Base-by-base conservation (phyloP, 1,284 basidiomycete species). In the Schizopora paradoxa region DNA sequence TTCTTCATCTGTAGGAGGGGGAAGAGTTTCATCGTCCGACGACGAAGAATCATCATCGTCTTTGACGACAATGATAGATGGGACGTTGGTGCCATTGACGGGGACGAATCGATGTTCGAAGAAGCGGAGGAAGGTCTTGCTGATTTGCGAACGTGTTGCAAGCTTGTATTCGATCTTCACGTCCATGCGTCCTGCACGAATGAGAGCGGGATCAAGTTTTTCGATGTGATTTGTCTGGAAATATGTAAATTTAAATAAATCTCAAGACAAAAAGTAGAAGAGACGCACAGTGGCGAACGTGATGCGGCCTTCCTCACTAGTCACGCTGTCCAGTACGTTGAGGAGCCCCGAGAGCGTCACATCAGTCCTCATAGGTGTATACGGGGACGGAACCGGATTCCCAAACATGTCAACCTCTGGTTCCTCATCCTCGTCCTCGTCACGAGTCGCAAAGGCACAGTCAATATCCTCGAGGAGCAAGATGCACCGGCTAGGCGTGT, bases 401-500 rank as follows among this genome's bases (percentile, higher is more conserved):
- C 37, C 31, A 28, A 38, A 35, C 21, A 31, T 22, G 25, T 51
- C 38, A 5, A 37, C n/a, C n/a, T 18, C 7, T 22, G 18, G 18
- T 8, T 41, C 41, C 5, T 58, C 53, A 2, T 66, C 61, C 0
- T 67, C 65, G 3, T 60, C 59, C 3, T 70, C 69, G 27, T 72
- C 70, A 4, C 72, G 65, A 5, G 68, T 66, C 1, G 68, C 60
- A 55, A 78, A 77, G 0, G 74, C 74, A 48, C 75, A 77, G 51
- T 78, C 76, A 39, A 77, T 76, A 51, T 77, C 75, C 54, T 77
- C 74, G 23, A 76, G 70, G 3, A 76, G 59, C 28, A 78, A 63
- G 18, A 77, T 74, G 11, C 69, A 68, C 36, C 69, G 62, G 47
- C 73, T 73, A 3, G 74, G 76, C 23, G 74, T 68, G 1, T 64